phyloP scores from a whole-genome alignment of 805 yeast genomes.

The Candida railenensis region DNA sequence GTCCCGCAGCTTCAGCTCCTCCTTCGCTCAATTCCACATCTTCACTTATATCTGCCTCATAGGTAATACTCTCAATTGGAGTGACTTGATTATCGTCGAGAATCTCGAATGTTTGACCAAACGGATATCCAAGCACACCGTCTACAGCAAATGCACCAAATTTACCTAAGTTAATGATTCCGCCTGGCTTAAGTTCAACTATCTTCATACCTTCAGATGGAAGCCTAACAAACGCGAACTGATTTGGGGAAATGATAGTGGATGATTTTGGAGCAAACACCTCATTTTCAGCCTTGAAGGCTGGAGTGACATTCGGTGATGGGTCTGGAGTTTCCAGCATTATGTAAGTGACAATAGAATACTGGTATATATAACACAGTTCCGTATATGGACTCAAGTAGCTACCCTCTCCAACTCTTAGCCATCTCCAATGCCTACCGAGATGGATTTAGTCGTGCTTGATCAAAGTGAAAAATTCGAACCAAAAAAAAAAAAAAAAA shows the following conservation, averaged over 20 bases:
- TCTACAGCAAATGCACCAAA: slow-evolving; percentile 83
- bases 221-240: slow-evolving; percentile 63
- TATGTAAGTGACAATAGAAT: too few species aligned
- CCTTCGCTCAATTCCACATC: slow-evolving; percentile 19
- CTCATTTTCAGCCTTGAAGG: neutral
- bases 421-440: too few species aligned
- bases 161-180: slow-evolving; percentile 76
- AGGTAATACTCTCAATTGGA: slow-evolving; percentile 46
- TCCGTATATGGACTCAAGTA: too few species aligned
- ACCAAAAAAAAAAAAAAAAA: too few species aligned
- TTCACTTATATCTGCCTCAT: slow-evolving; percentile 27
- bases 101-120: slow-evolving; percentile 89
- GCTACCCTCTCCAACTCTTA: too few species aligned
- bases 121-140: slow-evolving; percentile 75
- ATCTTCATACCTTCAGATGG: slow-evolving; percentile 82
- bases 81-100: slow-evolving; percentile 50
- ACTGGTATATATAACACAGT: neutral
- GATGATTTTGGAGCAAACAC: slow-evolving; percentile 16
- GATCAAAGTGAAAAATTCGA: slow-evolving; percentile 3
- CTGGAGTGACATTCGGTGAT: neutral
- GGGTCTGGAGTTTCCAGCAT: neutral
- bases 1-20: slow-evolving; percentile 21
- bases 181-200: slow-evolving; percentile 61
- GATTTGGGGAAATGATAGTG: slow-evolving; percentile 42
- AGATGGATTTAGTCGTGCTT: slow-evolving; percentile 1